Conservation (phyloP, 1,284 basidiomycete species). For the Athelia psychrophila region DNA sequence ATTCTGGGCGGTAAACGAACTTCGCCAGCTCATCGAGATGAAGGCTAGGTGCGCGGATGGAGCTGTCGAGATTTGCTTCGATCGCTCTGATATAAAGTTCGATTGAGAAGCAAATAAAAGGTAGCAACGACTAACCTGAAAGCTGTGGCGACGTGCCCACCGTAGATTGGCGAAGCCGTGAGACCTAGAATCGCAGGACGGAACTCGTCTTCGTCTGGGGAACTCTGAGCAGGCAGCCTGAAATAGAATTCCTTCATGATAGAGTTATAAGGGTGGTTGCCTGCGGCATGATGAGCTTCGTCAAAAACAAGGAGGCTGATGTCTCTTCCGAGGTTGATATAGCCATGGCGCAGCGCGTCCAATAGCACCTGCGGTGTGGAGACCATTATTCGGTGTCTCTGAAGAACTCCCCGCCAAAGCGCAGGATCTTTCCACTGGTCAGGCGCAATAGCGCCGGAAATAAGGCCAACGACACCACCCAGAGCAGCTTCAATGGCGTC, state of each 20-base stretch:
- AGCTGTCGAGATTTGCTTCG: slow-evolving; percentile 66
- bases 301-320: slow-evolving; percentile 74
- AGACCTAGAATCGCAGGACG: slow-evolving; percentile 66
- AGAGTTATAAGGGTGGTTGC: slow-evolving; percentile 71
- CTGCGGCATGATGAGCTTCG: slow-evolving; percentile 76
- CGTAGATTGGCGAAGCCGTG: slow-evolving; percentile 80
- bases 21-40: slow-evolving; percentile 54
- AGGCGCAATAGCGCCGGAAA: slow-evolving; percentile 72
- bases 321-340: slow-evolving; percentile 58
- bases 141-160: slow-evolving; percentile 60
- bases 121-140: slow-evolving; percentile 45
- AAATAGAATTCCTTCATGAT: slow-evolving; percentile 78
- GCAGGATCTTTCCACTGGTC: slow-evolving; percentile 70
- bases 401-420: slow-evolving; percentile 55
- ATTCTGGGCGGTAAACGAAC: slow-evolving; percentile 61
- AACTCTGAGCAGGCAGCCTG: slow-evolving; percentile 35
- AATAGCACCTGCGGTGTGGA: slow-evolving; percentile 81
- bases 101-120: not conserved
- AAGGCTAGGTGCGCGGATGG: slow-evolving; percentile 57
- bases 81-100: slow-evolving; percentile 42
- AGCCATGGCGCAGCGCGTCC: slow-evolving; percentile 73
- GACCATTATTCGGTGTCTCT: slow-evolving; percentile 61
- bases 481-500: slow-evolving; percentile 53
- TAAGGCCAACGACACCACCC: slow-evolving; percentile 55
- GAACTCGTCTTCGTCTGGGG: slow-evolving; percentile 10